Evolutionary conservation across 805 yeast species (phyloP), one percentile per base, ranked within the genome.

Genomic region (Schizosaccharomyces lindneri): DNA sequence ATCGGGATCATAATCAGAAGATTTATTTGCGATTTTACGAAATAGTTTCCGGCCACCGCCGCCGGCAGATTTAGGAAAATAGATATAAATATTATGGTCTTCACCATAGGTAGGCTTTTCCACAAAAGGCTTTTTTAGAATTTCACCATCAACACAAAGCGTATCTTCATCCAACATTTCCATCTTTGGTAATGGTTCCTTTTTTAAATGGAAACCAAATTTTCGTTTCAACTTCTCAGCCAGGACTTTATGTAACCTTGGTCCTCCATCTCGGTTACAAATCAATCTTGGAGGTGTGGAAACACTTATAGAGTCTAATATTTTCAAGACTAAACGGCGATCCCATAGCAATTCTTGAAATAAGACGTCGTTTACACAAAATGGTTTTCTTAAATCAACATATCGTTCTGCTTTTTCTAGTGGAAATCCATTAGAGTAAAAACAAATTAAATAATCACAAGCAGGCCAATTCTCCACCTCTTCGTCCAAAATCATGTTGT

Each of bases 41-140:
- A 93, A 93, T 64, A 93, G 74, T 61, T 94, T 78, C 64, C 99
- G 78, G 32, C 99, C 99, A 65, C 99, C 99, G 63, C 99, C 99
- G 59, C 99, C 99, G 61, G 85, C 84, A 63, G 84, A 79, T 63
- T 80, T 79, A 43, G 89, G 84, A 70, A 90, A 93, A 73, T 93
- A 93, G 48, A 93, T 89, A 71, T 84, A 86, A 59, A 93, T 90
- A 69, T 93, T 93, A 72, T 93, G 99, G 72, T 93, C 96, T 73
- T 93, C 99, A 62, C 99, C 99, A 71, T 93, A 96, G 3, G 89
- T 97, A 0, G 99, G 99, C 67, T 93, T 93, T 71, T 93, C 99
- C 43, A 93, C 98, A 76, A 82, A 93, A 5, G 99, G 99, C 70
- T 93, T 93, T 51, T 75, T 76, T 74, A 93, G 74, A 7, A 75